Evolutionary conservation across 2,329 filamentous ascomycete species (phyloP).

Genomic region (Fusarium euwallaceae): DNA sequence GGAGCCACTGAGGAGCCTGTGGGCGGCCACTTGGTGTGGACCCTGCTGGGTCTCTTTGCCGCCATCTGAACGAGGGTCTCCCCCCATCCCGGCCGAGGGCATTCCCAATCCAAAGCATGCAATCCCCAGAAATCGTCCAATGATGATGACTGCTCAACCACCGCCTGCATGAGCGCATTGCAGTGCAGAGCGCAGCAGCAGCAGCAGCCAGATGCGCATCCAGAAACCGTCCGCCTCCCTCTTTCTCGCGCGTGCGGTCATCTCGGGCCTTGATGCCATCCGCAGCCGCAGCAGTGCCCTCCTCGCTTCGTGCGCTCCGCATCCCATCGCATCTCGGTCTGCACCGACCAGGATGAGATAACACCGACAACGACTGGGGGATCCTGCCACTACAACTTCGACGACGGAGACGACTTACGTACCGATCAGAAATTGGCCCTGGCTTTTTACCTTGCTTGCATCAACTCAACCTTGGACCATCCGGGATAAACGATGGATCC

Average conservation of each 20-base stretch:
- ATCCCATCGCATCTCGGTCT: slow-evolving; percentile 16
- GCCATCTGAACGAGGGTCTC: slow-evolving; percentile 39
- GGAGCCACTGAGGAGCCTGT: slow-evolving; percentile 28
- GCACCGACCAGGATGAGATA: slow-evolving; percentile 16
- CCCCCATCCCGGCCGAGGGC: slow-evolving; percentile 28
- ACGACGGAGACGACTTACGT: slow-evolving; percentile 27
- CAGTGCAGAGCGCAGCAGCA: not conserved
- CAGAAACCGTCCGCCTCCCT: slow-evolving; percentile 7
- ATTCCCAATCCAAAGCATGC: slow-evolving; percentile 15
- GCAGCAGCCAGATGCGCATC: slow-evolving; percentile 17
- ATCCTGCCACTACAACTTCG: slow-evolving; percentile 18
- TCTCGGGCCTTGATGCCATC: not conserved
- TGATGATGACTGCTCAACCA: slow-evolving; percentile 39
- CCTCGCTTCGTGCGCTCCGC: slow-evolving; percentile 7
- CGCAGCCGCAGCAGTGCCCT: not conserved
- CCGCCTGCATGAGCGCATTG: slow-evolving; percentile 34
- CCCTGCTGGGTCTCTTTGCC: slow-evolving; percentile 39
- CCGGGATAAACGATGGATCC: slow-evolving; percentile 17
- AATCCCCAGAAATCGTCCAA: slow-evolving; percentile 36
- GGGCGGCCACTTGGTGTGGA: slow-evolving; percentile 20
- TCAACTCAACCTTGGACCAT: slow-evolving; percentile 24
- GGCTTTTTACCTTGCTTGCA: slow-evolving; percentile 36
- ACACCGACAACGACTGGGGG: slow-evolving; percentile 21
- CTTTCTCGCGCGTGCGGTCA: slow-evolving; percentile 4
- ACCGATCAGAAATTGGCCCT: slow-evolving; percentile 32